Base-by-base conservation (phyloP, 208 protist genomes). In the Trypanosoma avium region DNA sequence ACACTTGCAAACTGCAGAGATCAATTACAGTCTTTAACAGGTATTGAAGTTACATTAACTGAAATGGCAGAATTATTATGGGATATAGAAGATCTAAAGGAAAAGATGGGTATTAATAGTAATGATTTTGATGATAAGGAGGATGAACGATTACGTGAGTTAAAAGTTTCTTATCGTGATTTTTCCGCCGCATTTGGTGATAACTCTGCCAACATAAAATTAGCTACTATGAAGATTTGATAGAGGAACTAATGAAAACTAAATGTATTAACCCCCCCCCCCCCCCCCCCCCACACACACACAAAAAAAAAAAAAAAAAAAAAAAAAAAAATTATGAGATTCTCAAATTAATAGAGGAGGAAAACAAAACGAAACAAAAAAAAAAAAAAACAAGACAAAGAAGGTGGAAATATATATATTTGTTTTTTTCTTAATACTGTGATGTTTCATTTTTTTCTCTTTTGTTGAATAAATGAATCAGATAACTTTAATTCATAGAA, bases 131-230 rank as follows among this genome's bases (percentile, higher is more conserved):
- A n/a, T n/a, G n/a, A 8, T n/a, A n/a, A 52, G 21, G 66, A 71
- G 19, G 72, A 67, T 24, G 54, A 50, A 22, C 45, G 73, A 21
- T 48, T 90, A 5, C 55, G 46, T 24, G 46, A 43, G 2, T 58
- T 76, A 15, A 71, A 30, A 1, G 82, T 91, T 12, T 57, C 74
- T 0, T 94, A 86, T 55, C 70, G 68, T 1, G 82, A 89, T 43
- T 94, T 94, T 47, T 78, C 84, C 2, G 70, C 45, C 3, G 77
- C 82, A 0, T 94, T 94, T 64, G 84, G 75, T 26, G 80, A 78
- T 36, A 84, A 81, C 59, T 62, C 77, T 1, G 49, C 21, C 50
- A 72, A 77, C 27, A 60, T 33, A 2, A 71, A 71, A 32, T 67
- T 88, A 8, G 74, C 79, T 0, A 57, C 63, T 2, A 67, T 88